Evolutionary conservation across 306 rosid genomes (phyloP).

Genomic region (Cicer cuneatum): DNA sequence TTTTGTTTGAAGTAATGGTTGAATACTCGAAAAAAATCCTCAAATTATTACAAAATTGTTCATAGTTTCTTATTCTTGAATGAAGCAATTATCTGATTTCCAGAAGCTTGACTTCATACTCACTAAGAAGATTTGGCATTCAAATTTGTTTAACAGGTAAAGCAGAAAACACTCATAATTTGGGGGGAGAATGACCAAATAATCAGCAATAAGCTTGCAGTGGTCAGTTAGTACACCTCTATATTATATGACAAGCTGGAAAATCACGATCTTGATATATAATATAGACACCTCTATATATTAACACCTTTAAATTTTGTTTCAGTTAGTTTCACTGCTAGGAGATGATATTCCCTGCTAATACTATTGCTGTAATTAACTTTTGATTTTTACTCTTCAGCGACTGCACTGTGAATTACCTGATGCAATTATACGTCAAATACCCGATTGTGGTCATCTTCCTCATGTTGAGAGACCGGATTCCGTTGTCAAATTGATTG

Average conservation of each 20-base stretch:
- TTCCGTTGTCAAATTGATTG: conserved; percentile 60
- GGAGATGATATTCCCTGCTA: conserved; percentile 24
- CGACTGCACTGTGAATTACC: conserved; percentile 82
- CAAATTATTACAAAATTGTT: conserved; percentile 20
- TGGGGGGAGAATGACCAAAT: conserved; percentile 96
- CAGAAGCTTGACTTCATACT: conserved; percentile 11
- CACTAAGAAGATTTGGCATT: conserved; percentile 1
- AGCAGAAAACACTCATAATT: conserved; percentile 85
- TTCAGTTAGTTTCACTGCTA: conserved; percentile 16
- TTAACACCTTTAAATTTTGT: background rate
- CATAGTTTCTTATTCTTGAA: conserved; percentile 25
- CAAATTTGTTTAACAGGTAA: conserved; percentile 61
- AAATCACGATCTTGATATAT: conserved; percentile 11
- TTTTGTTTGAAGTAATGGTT: background rate
- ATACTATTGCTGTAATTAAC: conserved; percentile 1
- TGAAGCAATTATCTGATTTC: background rate
- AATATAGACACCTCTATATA: no score
- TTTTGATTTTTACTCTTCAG: conserved; percentile 53
- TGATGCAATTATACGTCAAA: conserved; percentile 68
- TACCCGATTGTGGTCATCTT: conserved; percentile 82
- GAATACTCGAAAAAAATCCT: background rate
- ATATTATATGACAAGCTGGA: conserved; percentile 1
- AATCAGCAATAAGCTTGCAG: conserved; percentile 81
- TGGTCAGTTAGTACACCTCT: conserved; percentile 62
- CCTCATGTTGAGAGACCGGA: conserved; percentile 88